Base-by-base conservation (phyloP, 2,329 filamentous ascomycete genomes). In the Didymella pinodella region DNA sequence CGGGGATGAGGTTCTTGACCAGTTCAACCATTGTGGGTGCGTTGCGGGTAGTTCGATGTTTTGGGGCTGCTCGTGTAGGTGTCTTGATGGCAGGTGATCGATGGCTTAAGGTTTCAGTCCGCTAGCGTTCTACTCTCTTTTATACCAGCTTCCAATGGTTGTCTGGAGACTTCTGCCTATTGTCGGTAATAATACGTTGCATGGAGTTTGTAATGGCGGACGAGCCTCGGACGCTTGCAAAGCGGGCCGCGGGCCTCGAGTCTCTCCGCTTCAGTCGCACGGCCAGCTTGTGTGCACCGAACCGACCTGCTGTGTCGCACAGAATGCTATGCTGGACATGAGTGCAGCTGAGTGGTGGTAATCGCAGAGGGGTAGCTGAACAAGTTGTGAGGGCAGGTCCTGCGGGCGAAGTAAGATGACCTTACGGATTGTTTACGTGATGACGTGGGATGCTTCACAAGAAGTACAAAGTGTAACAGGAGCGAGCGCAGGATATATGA, bases 1-100 rank as follows among this genome's bases (percentile, higher is more conserved):
- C 47, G 29, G 57, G 57, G 18, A 59, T 59, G 34, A 59, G 56
- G 50, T 59, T 59, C 56, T 59, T 59, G 32, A 59, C 12, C n/a
- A 59, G 12, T 36, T 59, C 56, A 32, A 59, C 56, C 56, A 59
- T 59, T 47, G 26, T 54, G 46, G 32, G 22, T 25, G 14, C 22
- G n/a, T 26, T 31, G 20, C 31, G 29, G 20, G 38, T 32, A 46
- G 32, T 12, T 44, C 28, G 45, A 36, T 40, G 34, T 14, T 22
- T 25, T n/a, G 26, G 10, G 22, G 45, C 22, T 26, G 28, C 20
- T 46, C 25, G 18, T 18, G 38, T 49, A 36, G 36, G n/a, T 48
- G 8, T 45, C 31, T 11, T 7, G 44, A 22, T 31, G 48, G 31
- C 38, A 11, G 16, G 44, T 45, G 36, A 18, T 44, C 32, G 44